These are phyloP conservation scores for Cicer cuneatum DNA, from an alignment of 306 rosid species.

Conservation along the genomic window DNA sequence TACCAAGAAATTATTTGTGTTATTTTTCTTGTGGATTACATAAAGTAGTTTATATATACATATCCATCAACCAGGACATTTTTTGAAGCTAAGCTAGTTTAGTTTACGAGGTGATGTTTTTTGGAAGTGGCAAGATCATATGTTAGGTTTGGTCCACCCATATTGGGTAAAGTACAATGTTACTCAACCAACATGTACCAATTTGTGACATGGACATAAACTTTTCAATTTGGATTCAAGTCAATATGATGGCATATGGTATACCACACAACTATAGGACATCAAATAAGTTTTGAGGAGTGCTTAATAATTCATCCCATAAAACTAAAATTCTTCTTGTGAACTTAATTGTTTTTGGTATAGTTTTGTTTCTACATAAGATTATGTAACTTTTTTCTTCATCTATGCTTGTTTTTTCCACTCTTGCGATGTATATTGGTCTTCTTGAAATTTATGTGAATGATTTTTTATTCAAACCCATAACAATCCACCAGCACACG, in stretches of 20 bases:
- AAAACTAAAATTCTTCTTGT: too few species aligned
- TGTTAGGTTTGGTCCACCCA: conserved; percentile 51
- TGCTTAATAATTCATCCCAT: too few species aligned
- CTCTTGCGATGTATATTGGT: too few species aligned
- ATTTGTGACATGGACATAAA: conserved; percentile 42
- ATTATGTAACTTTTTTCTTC: too few species aligned
- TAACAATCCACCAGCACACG: too few species aligned
- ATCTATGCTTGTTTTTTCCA: too few species aligned
- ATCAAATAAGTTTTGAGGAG: too few species aligned
- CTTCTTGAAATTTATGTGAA: too few species aligned
- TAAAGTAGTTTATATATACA: conserved; percentile 40
- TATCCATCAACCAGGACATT: conserved; percentile 24
- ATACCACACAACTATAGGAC: conserved; percentile 11
- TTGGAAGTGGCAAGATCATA: conserved; percentile 36
- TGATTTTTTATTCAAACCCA: too few species aligned
- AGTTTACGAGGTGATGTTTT: conserved; percentile 14
- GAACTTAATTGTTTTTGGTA: too few species aligned
- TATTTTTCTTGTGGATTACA: conserved; percentile 50
- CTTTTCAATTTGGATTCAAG: conserved; percentile 32
- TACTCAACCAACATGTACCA: conserved; percentile 45
- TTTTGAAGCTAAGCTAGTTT: conserved; percentile 38
- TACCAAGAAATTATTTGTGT: conserved; percentile 31
- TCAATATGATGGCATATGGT: conserved; percentile 29
- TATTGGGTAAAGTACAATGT: conserved; percentile 46
- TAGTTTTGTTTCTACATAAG: too few species aligned